phyloP scores from a whole-genome alignment of 139 green algal species.

The Tetraselmis striata region DNA sequence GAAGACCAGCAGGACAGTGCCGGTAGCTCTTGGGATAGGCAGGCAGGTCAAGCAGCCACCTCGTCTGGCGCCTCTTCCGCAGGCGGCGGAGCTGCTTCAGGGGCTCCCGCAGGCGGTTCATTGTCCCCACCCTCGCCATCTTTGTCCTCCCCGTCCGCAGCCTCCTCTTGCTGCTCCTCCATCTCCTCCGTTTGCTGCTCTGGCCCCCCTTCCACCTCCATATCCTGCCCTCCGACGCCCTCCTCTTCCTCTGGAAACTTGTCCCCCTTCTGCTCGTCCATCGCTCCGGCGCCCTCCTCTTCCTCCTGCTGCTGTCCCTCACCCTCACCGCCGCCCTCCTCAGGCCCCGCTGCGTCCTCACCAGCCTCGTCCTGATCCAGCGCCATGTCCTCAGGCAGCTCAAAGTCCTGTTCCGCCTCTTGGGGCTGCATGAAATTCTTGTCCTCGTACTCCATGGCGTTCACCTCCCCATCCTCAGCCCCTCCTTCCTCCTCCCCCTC shows the following conservation, averaged over 20 bases:
- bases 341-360: slow-evolving; percentile 25
- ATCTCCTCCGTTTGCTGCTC: slow-evolving; percentile 8
- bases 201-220: slow-evolving; percentile 7
- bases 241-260: slow-evolving; percentile 12
- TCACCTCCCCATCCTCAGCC: slow-evolving; percentile 18
- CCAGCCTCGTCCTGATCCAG: slow-evolving; percentile 60
- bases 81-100: not conserved
- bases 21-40: no score
- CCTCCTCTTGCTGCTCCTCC: slow-evolving; percentile 10
- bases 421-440: slow-evolving; percentile 38
- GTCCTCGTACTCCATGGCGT: slow-evolving; percentile 20
- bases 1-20: no score
- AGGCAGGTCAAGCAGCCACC: no score
- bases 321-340: slow-evolving; percentile 39
- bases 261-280: slow-evolving; percentile 7
- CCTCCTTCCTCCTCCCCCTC: slow-evolving; percentile 29
- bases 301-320: slow-evolving; percentile 17
- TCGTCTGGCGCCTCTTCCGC: not conserved
- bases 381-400: slow-evolving; percentile 77
- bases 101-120: not conserved
- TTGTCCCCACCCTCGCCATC: slow-evolving; percentile 14
- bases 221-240: slow-evolving; percentile 23
- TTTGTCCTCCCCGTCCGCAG: slow-evolving; percentile 8
- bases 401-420: slow-evolving; percentile 54
- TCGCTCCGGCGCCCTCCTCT: slow-evolving; percentile 11